A percentile compares a stretch with the other conserved stretches of the same genome.
phyloP scores from a whole-genome alignment of 257 asterid species.

The Haberlea rhodopensis region DNA sequence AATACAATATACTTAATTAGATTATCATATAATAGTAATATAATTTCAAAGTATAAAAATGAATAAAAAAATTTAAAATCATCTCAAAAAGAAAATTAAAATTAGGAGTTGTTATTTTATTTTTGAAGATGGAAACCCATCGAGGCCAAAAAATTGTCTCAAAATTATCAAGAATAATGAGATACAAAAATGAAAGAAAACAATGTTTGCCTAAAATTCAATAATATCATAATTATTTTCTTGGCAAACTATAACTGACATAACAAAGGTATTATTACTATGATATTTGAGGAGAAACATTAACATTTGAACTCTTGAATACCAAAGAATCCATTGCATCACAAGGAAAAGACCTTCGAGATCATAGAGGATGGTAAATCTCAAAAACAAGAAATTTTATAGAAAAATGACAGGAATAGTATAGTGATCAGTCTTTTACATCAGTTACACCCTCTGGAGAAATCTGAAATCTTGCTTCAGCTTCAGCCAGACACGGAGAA shows the following conservation, averaged over 20 bases:
- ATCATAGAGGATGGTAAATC: not conserved
- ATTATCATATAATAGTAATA: too few relatives aligned
- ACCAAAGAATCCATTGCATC: not conserved
- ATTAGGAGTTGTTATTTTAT: too few relatives aligned
- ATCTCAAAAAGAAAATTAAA: too few relatives aligned
- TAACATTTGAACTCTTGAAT: not conserved
- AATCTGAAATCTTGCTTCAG: constrained; percentile 93
- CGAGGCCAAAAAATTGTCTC: too few relatives aligned
- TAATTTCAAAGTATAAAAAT: too few relatives aligned
- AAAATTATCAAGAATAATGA: too few relatives aligned
- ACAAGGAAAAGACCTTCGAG: not conserved
- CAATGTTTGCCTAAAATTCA: too few relatives aligned
- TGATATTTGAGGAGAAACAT: not conserved
- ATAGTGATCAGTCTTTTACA: constrained; percentile 60
- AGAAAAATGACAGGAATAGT: not conserved
- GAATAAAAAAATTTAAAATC: too few relatives aligned
- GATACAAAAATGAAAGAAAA: too few relatives aligned
- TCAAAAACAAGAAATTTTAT: not conserved
- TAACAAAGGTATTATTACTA: too few relatives aligned
- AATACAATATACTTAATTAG: too few relatives aligned
- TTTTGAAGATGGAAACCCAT: too few relatives aligned
- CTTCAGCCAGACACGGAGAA: constrained; percentile 92
- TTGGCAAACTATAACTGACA: not conserved
- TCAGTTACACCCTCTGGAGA: constrained; percentile 78
- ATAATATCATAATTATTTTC: not conserved